phyloP scores from a whole-genome alignment of 805 yeast genomes.

The Metschnikowia rubicola region DNA sequence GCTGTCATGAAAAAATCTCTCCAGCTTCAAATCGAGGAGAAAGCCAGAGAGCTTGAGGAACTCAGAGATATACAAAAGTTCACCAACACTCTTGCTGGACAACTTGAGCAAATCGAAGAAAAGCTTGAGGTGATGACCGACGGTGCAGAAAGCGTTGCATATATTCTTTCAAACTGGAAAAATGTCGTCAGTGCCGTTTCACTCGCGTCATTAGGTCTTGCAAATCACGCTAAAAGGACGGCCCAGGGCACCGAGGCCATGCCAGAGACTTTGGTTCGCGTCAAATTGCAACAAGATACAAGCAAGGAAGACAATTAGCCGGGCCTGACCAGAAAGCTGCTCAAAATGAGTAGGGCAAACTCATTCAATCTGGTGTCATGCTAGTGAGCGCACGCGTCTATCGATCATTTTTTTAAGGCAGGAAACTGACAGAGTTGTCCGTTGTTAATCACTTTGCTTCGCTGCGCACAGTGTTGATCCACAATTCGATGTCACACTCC shows the following conservation, averaged over 20 bases:
- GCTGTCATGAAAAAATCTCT: constrained; percentile 8
- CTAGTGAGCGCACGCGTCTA: neutral
- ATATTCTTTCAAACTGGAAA: constrained; percentile 63
- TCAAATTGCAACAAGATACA: constrained; percentile 33
- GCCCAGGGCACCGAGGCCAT: constrained; percentile 45
- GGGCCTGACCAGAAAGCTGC: neutral
- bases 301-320: neutral
- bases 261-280: constrained; percentile 65
- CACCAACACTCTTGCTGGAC: constrained; percentile 43
- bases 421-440: too few relatives aligned
- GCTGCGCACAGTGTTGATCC: constrained; percentile 21
- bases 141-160: constrained; percentile 59
- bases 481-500: constrained; percentile 20
- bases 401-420: too few relatives aligned
- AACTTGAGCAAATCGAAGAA: constrained; percentile 47
- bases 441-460: constrained; percentile 1
- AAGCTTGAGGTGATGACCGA: constrained; percentile 47
- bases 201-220: constrained; percentile 53
- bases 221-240: constrained; percentile 42
- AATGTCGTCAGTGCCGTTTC: constrained; percentile 58
- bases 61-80: constrained; percentile 46
- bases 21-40: constrained; percentile 38
- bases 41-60: constrained; percentile 48
- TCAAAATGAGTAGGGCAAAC: neutral
- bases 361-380: neutral